These are phyloP conservation scores for Epichloe baconii DNA, from an alignment of 2,329 filamentous ascomycete genomes.

Conservation along the genomic window DNA sequence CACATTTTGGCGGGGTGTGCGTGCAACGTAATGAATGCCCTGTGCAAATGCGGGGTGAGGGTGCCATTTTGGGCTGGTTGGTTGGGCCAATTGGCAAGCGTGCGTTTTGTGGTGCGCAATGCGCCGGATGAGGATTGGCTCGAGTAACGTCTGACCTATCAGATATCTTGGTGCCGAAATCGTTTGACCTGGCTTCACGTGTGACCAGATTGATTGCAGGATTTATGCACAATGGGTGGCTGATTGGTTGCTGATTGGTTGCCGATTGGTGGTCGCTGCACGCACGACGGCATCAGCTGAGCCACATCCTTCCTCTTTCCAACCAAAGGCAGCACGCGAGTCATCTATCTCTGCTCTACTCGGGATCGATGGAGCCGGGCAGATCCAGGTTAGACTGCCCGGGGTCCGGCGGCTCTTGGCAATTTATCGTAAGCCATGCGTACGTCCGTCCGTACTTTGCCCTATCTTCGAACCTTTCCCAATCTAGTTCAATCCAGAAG, in stretches of 20 bases:
- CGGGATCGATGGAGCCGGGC: neutral
- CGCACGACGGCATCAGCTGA: neutral
- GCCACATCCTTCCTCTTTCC: neutral
- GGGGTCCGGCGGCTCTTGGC: no score
- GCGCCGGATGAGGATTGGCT: neutral
- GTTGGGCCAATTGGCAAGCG: neutral
- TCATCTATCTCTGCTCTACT: neutral
- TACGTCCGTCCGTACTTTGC: neutral
- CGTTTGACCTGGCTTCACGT: no score
- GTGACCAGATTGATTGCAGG: no score
- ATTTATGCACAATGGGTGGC: neutral
- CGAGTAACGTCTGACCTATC: no score
- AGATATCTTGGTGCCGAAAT: no score
- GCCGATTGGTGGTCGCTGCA: neutral
- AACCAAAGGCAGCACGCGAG: neutral
- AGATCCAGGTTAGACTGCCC: neutral
- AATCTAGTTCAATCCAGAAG: no score
- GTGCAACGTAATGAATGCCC: neutral
- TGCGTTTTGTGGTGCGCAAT: neutral
- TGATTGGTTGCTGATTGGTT: no score
- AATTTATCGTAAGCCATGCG: neutral
- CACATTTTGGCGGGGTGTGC: conserved; percentile 2
- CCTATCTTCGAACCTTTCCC: neutral
- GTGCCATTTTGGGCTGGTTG: no score
- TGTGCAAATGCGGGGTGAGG: conserved; percentile 18